phyloP scores from a whole-genome alignment of 192 early-diverging fungal species.

The Geranomyces variabilis region DNA sequence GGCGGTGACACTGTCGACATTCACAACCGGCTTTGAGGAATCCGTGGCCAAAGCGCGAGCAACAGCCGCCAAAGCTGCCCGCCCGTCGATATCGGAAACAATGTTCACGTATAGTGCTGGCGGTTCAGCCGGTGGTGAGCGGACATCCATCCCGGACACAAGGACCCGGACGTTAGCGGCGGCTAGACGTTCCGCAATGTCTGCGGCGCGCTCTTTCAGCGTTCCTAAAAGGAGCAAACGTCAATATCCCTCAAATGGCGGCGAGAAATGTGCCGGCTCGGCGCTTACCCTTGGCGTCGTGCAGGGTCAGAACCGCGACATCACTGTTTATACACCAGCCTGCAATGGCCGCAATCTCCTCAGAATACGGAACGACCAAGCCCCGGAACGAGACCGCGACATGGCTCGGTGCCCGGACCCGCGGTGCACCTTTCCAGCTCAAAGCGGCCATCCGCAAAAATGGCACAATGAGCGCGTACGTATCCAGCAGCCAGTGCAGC shows the following conservation, averaged over 20 bases:
- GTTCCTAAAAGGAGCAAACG: too few relatives aligned
- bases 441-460: too few relatives aligned
- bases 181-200: too few relatives aligned
- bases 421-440: too few relatives aligned
- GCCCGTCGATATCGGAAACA: slow-evolving; percentile 7
- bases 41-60: slow-evolving; percentile 1
- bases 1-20: background rate
- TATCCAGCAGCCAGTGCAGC: too few relatives aligned
- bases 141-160: too few relatives aligned
- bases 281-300: slow-evolving; percentile 7
- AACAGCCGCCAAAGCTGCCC: slow-evolving; percentile 9
- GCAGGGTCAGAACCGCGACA: slow-evolving; percentile 7
- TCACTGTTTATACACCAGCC: background rate
- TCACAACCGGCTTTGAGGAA: background rate
- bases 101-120: slow-evolving; percentile 10
- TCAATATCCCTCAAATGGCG: too few relatives aligned
- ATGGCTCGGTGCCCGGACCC: background rate
- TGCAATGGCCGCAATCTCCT: background rate
- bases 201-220: too few relatives aligned
- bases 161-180: too few relatives aligned
- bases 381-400: slow-evolving; percentile 11
- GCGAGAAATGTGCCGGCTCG: too few relatives aligned
- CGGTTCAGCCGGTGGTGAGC: background rate
- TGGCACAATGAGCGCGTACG: too few relatives aligned
- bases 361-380: background rate